Evolutionary conservation across 441 rosid genomes (phyloP).

Genomic region (Eugenia klotzschiana): DNA sequence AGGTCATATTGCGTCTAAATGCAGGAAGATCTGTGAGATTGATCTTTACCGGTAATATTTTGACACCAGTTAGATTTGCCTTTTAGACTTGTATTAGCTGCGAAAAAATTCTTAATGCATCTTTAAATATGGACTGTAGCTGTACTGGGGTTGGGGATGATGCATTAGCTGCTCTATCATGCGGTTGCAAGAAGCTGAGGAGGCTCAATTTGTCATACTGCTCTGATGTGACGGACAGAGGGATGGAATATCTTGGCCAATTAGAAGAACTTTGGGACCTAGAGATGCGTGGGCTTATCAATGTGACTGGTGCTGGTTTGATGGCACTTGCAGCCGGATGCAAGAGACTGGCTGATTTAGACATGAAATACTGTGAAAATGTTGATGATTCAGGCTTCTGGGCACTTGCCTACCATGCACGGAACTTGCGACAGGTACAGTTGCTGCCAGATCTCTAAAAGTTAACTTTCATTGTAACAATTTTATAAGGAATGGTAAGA

Average conservation of each 20-base stretch:
- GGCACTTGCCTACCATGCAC: slow-evolving; percentile 53
- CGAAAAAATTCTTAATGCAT: not conserved
- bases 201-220: slow-evolving; percentile 75
- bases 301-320: slow-evolving; percentile 50
- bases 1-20: slow-evolving; percentile 40
- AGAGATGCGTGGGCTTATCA: slow-evolving; percentile 52
- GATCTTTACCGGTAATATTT: slow-evolving; percentile 69
- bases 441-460: not conserved
- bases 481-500: not conserved
- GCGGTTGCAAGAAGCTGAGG: slow-evolving; percentile 66
- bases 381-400: slow-evolving; percentile 69
- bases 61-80: not conserved
- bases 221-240: slow-evolving; percentile 43
- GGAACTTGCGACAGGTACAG: slow-evolving; percentile 71
- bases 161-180: slow-evolving; percentile 58
- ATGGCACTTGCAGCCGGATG: slow-evolving; percentile 45
- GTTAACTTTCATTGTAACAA: not conserved
- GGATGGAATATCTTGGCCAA: slow-evolving; percentile 34
- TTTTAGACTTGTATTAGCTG: not conserved
- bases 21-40: slow-evolving; percentile 49
- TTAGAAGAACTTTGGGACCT: slow-evolving; percentile 49
- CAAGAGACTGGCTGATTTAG: slow-evolving; percentile 47
- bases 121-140: slow-evolving; percentile 16
- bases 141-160: slow-evolving; percentile 58
- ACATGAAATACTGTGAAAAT: slow-evolving; percentile 55